phyloP scores from a whole-genome alignment of 768 basidiomycete genomes.

The Ephemerocybe angulata region DNA sequence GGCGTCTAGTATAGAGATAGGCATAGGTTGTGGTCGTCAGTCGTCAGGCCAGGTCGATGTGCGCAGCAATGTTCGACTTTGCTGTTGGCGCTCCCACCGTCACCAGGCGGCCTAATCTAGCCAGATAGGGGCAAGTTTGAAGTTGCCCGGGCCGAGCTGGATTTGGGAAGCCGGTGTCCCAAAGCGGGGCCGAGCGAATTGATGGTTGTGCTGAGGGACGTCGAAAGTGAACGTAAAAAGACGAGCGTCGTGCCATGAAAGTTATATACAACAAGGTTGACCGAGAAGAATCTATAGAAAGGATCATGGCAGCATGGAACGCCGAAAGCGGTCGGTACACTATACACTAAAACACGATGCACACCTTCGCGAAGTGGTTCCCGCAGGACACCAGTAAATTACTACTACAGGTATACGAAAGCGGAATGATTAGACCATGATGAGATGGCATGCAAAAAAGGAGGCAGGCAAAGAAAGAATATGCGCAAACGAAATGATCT shows the following conservation, averaged over 20 bases:
- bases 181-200: neutral
- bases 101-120: no score
- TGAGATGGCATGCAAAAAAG: no score
- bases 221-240: slow-evolving; percentile 5
- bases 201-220: neutral
- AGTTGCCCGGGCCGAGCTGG: neutral
- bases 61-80: neutral
- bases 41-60: neutral
- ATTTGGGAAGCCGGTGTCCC: neutral
- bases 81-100: neutral
- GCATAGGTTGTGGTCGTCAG: slow-evolving; percentile 10
- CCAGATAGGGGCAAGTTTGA: neutral
- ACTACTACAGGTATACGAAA: no score
- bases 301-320: neutral
- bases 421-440: no score
- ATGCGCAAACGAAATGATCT: no score
- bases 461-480: no score
- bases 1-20: slow-evolving; percentile 31
- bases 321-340: slow-evolving; percentile 44
- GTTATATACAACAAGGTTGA: neutral
- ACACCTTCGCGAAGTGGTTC: no score
- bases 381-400: no score
- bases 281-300: neutral
- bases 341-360: no score
- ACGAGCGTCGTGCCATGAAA: neutral